Percentiles rank a stretch among this genome's conserved stretches.
These are phyloP conservation scores for Candida xiaguanensis DNA, from an alignment of 805 yeast genomes.

Conservation along the genomic window DNA sequence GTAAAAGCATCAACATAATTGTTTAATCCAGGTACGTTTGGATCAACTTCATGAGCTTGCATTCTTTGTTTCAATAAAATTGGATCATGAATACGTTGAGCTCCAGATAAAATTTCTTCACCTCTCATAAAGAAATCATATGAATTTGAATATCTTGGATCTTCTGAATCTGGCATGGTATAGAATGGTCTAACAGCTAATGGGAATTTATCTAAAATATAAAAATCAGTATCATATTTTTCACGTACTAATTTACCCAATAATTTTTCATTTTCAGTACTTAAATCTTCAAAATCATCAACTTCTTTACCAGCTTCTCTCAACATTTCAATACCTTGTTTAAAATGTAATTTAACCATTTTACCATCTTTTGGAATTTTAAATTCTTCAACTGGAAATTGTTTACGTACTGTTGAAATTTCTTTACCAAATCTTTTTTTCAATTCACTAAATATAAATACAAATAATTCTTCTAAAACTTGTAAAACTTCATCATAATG, in stretches of 20 bases:
- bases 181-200: conserved; percentile 95
- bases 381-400: conserved; percentile 97
- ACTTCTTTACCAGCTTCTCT: conserved; percentile 83
- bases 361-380: conserved; percentile 90
- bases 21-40: conserved; percentile 73
- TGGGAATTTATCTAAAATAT: conserved; percentile 97
- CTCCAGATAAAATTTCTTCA: conserved; percentile 98
- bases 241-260: conserved; percentile 90
- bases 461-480: conserved; percentile 66
- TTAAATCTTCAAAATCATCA: conserved; percentile 84
- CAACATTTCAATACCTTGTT: conserved; percentile 85
- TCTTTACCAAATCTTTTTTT: conserved; percentile 76
- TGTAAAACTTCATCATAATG: conserved; percentile 90
- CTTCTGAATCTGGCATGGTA: conserved; percentile 97
- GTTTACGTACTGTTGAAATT: conserved; percentile 85
- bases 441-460: conserved; percentile 83
- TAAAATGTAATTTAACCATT: conserved; percentile 85
- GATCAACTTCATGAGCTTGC: conserved; percentile 77
- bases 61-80: conserved; percentile 78
- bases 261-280: conserved; percentile 91
- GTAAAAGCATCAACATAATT: conserved; percentile 92
- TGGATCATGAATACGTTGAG: conserved; percentile 97
- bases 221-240: conserved; percentile 95
- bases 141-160: conserved; percentile 91
- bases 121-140: conserved; percentile 99